phyloP scores from a whole-genome alignment of 83 land plant genomes.

The Picea mariana region DNA sequence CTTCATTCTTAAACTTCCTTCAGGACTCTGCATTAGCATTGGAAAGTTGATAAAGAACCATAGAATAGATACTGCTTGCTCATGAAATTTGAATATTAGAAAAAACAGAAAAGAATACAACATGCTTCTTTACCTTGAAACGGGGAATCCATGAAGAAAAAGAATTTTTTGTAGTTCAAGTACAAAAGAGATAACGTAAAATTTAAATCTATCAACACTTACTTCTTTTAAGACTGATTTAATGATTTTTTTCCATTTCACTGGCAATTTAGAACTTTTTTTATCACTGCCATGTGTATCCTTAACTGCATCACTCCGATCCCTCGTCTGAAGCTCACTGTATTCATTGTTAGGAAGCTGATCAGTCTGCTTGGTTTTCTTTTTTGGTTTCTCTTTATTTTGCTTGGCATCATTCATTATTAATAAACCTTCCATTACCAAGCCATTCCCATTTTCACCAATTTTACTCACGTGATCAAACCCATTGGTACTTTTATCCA shows the following conservation, averaged over 20 bases:
- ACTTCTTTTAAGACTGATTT: conserved; percentile 46
- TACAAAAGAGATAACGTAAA: not conserved
- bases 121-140: not conserved
- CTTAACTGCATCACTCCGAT: not conserved
- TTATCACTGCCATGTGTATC: conserved; percentile 9
- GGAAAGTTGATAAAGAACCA: not conserved
- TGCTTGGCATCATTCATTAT: conserved; percentile 18
- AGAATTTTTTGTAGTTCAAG: not conserved
- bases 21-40: conserved; percentile 39
- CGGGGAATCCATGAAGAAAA: not conserved
- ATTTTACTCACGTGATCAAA: conserved; percentile 31
- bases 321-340: not conserved
- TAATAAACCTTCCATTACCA: conserved; percentile 37
- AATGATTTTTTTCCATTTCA: conserved; percentile 73
- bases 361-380: conserved; percentile 26
- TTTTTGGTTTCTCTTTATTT: not conserved
- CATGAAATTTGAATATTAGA: not conserved
- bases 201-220: conserved; percentile 8
- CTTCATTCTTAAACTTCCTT: conserved; percentile 48
- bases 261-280: conserved; percentile 21
- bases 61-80: not conserved
- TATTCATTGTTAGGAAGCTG: not conserved
- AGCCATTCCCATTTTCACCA: conserved; percentile 11
- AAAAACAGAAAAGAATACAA: not conserved
- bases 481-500: conserved; percentile 6